Evolutionary conservation across 192 early-diverging fungal genomes (phyloP).

Genomic region (Chytriomyces sp.): DNA sequence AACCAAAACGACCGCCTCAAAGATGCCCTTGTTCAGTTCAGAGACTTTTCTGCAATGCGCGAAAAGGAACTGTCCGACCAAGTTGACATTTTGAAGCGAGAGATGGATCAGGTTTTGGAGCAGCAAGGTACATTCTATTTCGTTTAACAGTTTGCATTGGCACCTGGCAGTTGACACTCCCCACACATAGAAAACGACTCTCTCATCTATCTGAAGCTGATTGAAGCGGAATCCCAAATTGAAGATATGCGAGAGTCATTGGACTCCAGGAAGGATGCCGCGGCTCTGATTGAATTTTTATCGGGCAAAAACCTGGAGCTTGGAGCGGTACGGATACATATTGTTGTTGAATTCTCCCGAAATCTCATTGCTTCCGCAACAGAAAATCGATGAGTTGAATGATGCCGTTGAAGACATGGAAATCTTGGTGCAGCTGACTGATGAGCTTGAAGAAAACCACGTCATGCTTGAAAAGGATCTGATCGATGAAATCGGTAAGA

Average conservation of each 20-base stretch:
- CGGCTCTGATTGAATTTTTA: slow-evolving; percentile 83
- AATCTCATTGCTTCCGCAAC: neutral
- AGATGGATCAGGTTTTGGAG: slow-evolving; percentile 63
- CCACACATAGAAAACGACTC: slow-evolving; percentile 53
- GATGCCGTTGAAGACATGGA: slow-evolving; percentile 84
- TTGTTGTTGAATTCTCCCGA: slow-evolving; percentile 33
- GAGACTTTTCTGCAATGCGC: slow-evolving; percentile 75
- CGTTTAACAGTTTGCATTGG: neutral
- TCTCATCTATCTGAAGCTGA: slow-evolving; percentile 59
- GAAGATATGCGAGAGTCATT: slow-evolving; percentile 83
- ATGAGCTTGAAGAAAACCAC: slow-evolving; percentile 93
- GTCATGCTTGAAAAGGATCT: slow-evolving; percentile 86
- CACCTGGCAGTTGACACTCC: slow-evolving; percentile 7
- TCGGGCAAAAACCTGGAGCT: slow-evolving; percentile 83
- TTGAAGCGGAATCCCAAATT: slow-evolving; percentile 70
- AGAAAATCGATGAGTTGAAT: slow-evolving; percentile 81
- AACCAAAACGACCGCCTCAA: slow-evolving; percentile 86
- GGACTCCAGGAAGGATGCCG: slow-evolving; percentile 81
- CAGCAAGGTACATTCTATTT: slow-evolving; percentile 49
- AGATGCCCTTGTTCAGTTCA: slow-evolving; percentile 83
- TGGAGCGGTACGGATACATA: slow-evolving; percentile 52
- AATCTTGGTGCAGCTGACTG: slow-evolving; percentile 85
- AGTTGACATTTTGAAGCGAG: slow-evolving; percentile 75
- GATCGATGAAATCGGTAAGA: slow-evolving; percentile 75
- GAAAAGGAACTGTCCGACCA: slow-evolving; percentile 69